Conservation (phyloP, 2,329 filamentous ascomycete genomes). For the Monosporascus sp. region DNA sequence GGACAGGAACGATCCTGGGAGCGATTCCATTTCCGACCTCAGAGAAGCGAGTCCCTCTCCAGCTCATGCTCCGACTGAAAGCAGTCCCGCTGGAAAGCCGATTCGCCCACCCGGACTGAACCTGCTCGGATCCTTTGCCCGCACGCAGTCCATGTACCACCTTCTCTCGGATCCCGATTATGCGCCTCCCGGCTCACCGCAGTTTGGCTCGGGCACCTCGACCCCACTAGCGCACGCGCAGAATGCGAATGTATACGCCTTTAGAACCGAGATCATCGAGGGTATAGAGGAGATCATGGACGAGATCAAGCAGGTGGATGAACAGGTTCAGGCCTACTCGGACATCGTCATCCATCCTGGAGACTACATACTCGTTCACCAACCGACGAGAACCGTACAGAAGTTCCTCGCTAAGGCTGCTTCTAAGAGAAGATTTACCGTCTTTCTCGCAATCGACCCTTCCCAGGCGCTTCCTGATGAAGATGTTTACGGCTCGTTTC, state of each 20-base stretch:
- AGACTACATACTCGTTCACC: slow-evolving; percentile 86
- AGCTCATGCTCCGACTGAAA: slow-evolving; percentile 8
- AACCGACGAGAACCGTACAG: slow-evolving; percentile 80
- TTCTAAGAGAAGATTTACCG: slow-evolving; percentile 83
- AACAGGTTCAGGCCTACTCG: slow-evolving; percentile 83
- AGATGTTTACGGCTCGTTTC: slow-evolving; percentile 50
- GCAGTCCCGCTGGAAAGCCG: slow-evolving; percentile 12
- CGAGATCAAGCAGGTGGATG: slow-evolving; percentile 86
- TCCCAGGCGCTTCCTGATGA: slow-evolving; percentile 32
- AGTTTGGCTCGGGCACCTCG: slow-evolving; percentile 39
- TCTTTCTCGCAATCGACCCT: slow-evolving; percentile 71
- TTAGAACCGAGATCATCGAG: slow-evolving; percentile 86
- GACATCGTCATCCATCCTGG: slow-evolving; percentile 91
- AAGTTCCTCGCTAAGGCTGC: slow-evolving; percentile 85
- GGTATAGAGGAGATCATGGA: slow-evolving; percentile 96
- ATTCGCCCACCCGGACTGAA: slow-evolving; percentile 56
- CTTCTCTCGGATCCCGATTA: slow-evolving; percentile 66
- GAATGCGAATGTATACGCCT: slow-evolving; percentile 53
- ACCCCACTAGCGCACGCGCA: slow-evolving; percentile 38
- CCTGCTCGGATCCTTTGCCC: slow-evolving; percentile 59
- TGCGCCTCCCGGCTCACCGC: slow-evolving; percentile 44
- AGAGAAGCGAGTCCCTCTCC: slow-evolving; percentile 29
- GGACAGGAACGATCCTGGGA: slow-evolving; percentile 60
- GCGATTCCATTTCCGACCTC: slow-evolving; percentile 55
- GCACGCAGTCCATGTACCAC: slow-evolving; percentile 78